A percentile compares a stretch with the other conserved stretches of the same genome.
Conservation (phyloP, 495 filamentous ascomycete genomes). For the Lasiosphaeria ovina region DNA sequence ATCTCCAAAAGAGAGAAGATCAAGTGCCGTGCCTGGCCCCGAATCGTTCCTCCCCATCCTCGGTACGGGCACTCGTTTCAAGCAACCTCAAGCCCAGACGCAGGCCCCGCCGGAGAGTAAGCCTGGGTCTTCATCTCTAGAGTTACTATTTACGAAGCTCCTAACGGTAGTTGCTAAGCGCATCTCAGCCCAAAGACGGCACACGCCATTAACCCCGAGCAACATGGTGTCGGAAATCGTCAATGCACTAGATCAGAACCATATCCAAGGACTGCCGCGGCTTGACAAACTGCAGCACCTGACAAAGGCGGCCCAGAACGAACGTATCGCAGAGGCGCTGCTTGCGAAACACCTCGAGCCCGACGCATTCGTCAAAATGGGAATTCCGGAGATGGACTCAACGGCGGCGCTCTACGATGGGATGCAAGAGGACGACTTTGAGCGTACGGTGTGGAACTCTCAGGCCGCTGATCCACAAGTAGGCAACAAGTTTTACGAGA, state of each 20-base stretch:
- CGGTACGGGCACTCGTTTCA: slow-evolving; percentile 8
- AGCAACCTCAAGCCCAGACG: background rate
- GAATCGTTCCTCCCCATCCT: slow-evolving; percentile 5
- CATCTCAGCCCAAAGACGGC: background rate
- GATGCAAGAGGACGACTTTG: slow-evolving; percentile 18
- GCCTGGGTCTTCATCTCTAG: too few relatives aligned
- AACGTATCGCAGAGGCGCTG: slow-evolving; percentile 27
- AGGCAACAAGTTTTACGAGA: slow-evolving; percentile 16
- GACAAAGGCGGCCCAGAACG: slow-evolving; percentile 2
- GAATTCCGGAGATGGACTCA: slow-evolving; percentile 13
- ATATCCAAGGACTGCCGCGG: slow-evolving; percentile 11
- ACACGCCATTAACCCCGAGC: background rate
- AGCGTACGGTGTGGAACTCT: slow-evolving; percentile 16
- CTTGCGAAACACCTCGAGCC: slow-evolving; percentile 22
- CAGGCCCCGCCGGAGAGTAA: background rate
- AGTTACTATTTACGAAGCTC: background rate
- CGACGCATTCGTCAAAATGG: slow-evolving; percentile 10
- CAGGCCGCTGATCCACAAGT: slow-evolving; percentile 13
- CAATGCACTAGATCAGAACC: background rate
- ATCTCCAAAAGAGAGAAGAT: background rate
- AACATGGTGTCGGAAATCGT: slow-evolving; percentile 1
- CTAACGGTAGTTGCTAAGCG: background rate
- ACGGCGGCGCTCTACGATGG: slow-evolving; percentile 8
- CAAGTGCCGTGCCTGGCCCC: background rate
- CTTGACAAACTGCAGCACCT: slow-evolving; percentile 24